Evolutionary conservation across 1,284 basidiomycete species (phyloP).

Genomic region (Sporisorium exsertum): DNA sequence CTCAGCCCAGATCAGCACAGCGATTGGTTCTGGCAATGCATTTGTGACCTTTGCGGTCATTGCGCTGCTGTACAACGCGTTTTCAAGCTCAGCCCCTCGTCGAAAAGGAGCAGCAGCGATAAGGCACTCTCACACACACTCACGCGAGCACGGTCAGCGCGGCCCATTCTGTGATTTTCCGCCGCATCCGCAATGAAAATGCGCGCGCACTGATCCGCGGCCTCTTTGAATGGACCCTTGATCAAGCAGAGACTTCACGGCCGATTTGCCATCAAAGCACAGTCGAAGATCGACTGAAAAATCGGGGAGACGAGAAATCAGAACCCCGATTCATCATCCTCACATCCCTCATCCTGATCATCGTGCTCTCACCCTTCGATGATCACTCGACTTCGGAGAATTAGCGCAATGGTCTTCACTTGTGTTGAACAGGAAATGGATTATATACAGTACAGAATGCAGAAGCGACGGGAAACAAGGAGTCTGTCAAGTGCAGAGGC

Average conservation of each 20-base stretch:
- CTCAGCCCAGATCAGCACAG: slow-evolving; percentile 2
- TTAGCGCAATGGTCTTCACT: neutral
- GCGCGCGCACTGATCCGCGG: neutral
- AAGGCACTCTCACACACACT: neutral
- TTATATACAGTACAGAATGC: neutral
- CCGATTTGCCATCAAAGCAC: too few species aligned
- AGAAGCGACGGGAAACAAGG: neutral
- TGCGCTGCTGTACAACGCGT: neutral
- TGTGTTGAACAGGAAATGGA: neutral
- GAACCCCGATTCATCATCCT: neutral
- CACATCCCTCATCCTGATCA: neutral
- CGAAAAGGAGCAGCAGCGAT: neutral
- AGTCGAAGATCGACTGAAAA: neutral
- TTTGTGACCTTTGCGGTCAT: neutral
- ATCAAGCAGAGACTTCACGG: too few species aligned
- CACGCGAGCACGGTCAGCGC: neutral
- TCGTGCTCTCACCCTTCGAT: neutral
- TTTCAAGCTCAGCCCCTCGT: neutral
- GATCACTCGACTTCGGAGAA: neutral
- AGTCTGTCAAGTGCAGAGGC: neutral
- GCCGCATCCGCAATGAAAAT: neutral
- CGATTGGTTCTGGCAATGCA: neutral
- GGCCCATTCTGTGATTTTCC: neutral
- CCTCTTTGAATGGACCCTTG: neutral
- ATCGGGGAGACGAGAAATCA: neutral